Evolutionary conservation across 352 stramenopile genomes (phyloP).

Genomic region (Globisporangium irregulare): DNA sequence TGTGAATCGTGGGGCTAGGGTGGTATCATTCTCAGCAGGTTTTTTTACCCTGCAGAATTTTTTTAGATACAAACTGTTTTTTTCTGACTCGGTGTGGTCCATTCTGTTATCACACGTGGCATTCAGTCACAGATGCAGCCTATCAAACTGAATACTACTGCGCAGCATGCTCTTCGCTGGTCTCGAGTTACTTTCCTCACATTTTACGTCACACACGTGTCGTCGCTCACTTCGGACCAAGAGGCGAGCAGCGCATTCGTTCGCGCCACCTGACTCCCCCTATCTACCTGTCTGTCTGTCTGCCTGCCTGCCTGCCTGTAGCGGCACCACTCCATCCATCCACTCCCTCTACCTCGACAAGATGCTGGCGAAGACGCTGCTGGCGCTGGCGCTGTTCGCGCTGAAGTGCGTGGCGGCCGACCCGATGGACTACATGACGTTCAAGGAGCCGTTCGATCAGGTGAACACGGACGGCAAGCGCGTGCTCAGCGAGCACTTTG

Average conservation of each 20-base stretch:
- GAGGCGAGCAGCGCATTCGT: conserved; percentile 7
- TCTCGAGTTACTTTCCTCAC: neutral
- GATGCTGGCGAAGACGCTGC: conserved; percentile 20
- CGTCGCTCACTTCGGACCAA: neutral
- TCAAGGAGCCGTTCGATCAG: conserved; percentile 61
- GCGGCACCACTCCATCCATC: neutral
- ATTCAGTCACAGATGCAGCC: neutral
- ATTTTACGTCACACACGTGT: conserved; percentile 9
- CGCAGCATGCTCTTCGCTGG: neutral
- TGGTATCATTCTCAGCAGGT: too few relatives aligned
- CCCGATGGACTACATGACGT: conserved; percentile 30
- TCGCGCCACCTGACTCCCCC: neutral
- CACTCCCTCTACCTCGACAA: neutral
- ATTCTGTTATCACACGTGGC: conserved; percentile 1
- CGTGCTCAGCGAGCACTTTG: conserved; percentile 54
- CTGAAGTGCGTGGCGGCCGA: conserved; percentile 13
- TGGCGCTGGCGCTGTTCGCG: conserved; percentile 24
- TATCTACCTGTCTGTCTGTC: neutral
- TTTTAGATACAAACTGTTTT: neutral
- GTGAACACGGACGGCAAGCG: conserved; percentile 51
- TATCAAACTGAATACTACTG: neutral
- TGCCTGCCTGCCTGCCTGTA: neutral
- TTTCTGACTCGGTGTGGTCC: conserved; percentile 1
- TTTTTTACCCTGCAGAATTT: too few relatives aligned
- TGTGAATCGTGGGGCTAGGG: too few relatives aligned